These are phyloP conservation scores for Stemphylium beticola DNA, from an alignment of 2,329 filamentous ascomycete genomes.

Conservation along the genomic window DNA sequence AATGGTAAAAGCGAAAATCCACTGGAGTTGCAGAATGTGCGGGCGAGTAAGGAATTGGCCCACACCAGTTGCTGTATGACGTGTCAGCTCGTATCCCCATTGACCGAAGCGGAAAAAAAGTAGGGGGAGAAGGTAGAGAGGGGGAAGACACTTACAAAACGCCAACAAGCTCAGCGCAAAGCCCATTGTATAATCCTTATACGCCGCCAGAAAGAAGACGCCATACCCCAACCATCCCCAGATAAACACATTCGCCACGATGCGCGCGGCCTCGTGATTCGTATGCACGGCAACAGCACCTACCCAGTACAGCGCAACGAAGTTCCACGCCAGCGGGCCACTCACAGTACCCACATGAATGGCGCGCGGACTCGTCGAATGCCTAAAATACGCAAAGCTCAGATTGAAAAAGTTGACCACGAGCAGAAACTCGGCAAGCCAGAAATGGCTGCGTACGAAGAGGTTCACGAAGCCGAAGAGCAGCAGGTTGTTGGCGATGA, in stretches of 20 bases:
- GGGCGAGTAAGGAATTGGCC: constrained; percentile 75
- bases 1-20: constrained; percentile 90
- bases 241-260: constrained; percentile 86
- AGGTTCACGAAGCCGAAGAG: constrained; percentile 83
- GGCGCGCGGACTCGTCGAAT: constrained; percentile 72
- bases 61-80: constrained; percentile 68
- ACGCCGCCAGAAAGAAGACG: constrained; percentile 73
- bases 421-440: constrained; percentile 76
- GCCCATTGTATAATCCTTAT: constrained; percentile 79
- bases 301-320: constrained; percentile 87
- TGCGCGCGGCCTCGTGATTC: constrained; percentile 70
- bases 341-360: constrained; percentile 79
- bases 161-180: constrained; percentile 76
- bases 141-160: constrained; percentile 61
- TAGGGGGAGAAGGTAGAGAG: neutral
- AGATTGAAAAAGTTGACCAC: constrained; percentile 85
- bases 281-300: constrained; percentile 80
- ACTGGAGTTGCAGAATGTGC: constrained; percentile 80
- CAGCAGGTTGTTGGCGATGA: constrained; percentile 84
- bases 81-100: neutral
- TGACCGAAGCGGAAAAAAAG: neutral
- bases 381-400: constrained; percentile 78
- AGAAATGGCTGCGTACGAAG: constrained; percentile 78
- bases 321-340: constrained; percentile 83
- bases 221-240: constrained; percentile 83